Conservation (phyloP, 305 asterid genomes). For the Rubia tinctorum region DNA sequence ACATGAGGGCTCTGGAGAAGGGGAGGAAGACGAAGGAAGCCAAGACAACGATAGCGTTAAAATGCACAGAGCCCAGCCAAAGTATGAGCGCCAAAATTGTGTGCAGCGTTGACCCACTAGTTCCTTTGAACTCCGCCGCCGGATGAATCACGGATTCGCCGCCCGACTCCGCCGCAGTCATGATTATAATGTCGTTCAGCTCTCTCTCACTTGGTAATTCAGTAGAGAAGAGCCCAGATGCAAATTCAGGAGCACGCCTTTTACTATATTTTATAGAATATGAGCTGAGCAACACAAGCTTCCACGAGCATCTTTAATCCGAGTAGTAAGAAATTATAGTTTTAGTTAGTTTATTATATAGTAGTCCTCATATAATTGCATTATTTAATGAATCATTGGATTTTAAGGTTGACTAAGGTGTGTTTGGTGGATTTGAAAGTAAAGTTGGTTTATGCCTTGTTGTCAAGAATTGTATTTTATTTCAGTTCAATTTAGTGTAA, state of each 20-base stretch:
- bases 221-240: not conserved
- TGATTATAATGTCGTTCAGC: not conserved
- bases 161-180: constrained; percentile 6
- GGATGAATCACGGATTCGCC: constrained; percentile 7
- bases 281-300: not conserved
- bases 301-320: not conserved
- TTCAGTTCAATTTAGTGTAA: too few relatives aligned
- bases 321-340: not conserved
- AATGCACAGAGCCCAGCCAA: constrained; percentile 79
- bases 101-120: constrained; percentile 37
- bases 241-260: not conserved
- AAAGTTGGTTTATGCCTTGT: too few relatives aligned
- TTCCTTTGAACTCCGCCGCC: constrained; percentile 62
- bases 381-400: too few relatives aligned
- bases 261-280: not conserved
- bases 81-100: constrained; percentile 47
- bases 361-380: too few relatives aligned
- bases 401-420: too few relatives aligned
- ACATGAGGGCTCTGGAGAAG: constrained; percentile 56
- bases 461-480: too few relatives aligned
- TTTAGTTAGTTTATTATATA: too few relatives aligned
- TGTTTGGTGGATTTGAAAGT: fast-evolving
- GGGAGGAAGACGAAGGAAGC: constrained; percentile 65
- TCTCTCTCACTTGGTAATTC: not conserved
- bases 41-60: constrained; percentile 38